Percentiles rank a stretch among this genome's conserved stretches.
Conservation (phyloP, 768 basidiomycete species). For the Russula griseocarnosa region DNA sequence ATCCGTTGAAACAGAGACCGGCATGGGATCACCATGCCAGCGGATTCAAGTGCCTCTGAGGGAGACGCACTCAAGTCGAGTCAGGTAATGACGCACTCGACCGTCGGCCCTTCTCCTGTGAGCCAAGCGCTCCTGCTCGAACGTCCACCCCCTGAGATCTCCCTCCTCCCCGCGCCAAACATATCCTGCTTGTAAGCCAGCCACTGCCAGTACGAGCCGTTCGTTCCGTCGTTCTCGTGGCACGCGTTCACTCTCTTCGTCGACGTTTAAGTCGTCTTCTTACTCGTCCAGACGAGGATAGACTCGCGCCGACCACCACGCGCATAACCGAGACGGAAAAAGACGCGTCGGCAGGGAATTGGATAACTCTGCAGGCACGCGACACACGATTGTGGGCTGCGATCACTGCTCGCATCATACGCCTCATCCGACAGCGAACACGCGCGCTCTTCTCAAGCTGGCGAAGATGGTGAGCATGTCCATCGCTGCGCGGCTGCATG, state of each 20-base stretch:
- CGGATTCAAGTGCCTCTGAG: constrained; percentile 36
- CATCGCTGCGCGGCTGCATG: constrained; percentile 72
- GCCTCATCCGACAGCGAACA: constrained; percentile 71
- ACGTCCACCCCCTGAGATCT: constrained; percentile 46
- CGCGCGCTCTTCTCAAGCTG: constrained; percentile 79
- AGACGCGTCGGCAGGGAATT: constrained; percentile 47
- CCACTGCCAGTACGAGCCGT: constrained; percentile 69
- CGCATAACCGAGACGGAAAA: constrained; percentile 67
- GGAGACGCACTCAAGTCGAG: constrained; percentile 27
- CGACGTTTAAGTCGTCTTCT: constrained; percentile 44
- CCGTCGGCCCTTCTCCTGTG: constrained; percentile 45
- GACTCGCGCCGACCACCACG: constrained; percentile 59
- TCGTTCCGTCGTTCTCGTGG: constrained; percentile 76
- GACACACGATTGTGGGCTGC: constrained; percentile 41
- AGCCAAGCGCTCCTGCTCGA: constrained; percentile 43
- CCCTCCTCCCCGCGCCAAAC: constrained; percentile 62
- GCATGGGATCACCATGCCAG: constrained; percentile 56
- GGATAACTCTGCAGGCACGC: constrained; percentile 41
- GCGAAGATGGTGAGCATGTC: constrained; percentile 80
- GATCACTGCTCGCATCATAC: constrained; percentile 79
- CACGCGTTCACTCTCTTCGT: constrained; percentile 44
- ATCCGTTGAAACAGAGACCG: constrained; percentile 42
- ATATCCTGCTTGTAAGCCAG: constrained; percentile 78
- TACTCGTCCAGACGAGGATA: constrained; percentile 81
- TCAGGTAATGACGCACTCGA: constrained; percentile 44